Conservation (phyloP, 805 yeast genomes). For the Myxozyma melibiosi region DNA sequence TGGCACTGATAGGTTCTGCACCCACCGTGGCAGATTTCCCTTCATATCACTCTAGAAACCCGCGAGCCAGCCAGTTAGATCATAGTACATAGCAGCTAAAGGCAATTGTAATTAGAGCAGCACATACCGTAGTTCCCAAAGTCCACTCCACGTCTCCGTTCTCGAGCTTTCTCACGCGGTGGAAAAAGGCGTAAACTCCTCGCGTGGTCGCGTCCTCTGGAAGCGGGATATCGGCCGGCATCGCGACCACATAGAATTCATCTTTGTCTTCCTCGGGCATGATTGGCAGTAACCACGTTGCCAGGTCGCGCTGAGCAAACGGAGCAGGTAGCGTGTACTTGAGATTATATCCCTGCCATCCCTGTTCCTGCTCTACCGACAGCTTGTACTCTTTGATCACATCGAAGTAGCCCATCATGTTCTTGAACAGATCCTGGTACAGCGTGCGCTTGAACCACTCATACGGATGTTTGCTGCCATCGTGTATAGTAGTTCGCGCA, state of each 20-base stretch:
- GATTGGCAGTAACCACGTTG: conserved; percentile 21
- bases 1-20: conserved; percentile 25
- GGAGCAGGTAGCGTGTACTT: conserved; percentile 27
- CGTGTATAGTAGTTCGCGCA: conserved; percentile 16
- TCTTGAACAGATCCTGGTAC: conserved; percentile 21
- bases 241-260: conserved; percentile 21
- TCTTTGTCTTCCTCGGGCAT: conserved; percentile 9
- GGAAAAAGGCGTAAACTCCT: conserved; percentile 28
- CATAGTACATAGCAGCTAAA: no score
- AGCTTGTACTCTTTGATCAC: conserved; percentile 9
- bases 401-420: conserved; percentile 28
- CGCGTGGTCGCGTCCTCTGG: conserved; percentile 22
- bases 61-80: neutral
- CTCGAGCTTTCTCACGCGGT: conserved; percentile 16
- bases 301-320: conserved; percentile 27
- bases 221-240: conserved; percentile 28
- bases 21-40: conserved; percentile 29
- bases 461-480: conserved; percentile 11
- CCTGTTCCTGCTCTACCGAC: neutral
- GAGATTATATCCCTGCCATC: conserved; percentile 23
- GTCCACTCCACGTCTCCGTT: conserved; percentile 21
- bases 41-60: conserved; percentile 28
- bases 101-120: neutral
- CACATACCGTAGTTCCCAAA: conserved; percentile 18
- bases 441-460: conserved; percentile 28